Percentiles rank a stretch among this genome's conserved stretches.
Conservation (phyloP, 805 yeast species). For the Isabelozyma rhagii region DNA sequence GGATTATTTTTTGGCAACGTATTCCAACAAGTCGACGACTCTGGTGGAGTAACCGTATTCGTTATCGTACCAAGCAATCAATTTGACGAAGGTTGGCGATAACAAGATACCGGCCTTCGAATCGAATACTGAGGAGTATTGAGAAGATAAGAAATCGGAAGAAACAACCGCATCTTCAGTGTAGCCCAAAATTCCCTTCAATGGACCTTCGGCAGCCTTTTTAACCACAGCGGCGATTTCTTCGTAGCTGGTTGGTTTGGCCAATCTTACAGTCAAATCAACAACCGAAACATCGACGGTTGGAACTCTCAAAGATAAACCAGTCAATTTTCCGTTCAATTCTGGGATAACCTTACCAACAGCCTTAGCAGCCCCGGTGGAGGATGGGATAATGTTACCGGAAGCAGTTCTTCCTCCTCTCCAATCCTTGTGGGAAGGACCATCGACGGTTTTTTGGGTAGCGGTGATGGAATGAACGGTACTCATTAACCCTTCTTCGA, state of each 20-base stretch:
- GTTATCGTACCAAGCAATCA: constrained; percentile 36
- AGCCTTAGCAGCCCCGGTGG: constrained; percentile 38
- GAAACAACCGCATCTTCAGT: constrained; percentile 35
- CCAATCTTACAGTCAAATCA: constrained; percentile 32
- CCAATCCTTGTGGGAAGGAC: constrained; percentile 39
- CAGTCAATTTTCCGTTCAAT: constrained; percentile 35
- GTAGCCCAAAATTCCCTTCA: constrained; percentile 34
- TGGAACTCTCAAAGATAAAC: constrained; percentile 35
- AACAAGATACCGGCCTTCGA: constrained; percentile 34
- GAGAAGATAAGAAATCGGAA: constrained; percentile 27
- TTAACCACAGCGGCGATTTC: constrained; percentile 30
- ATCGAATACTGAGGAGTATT: constrained; percentile 30
- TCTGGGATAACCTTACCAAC: constrained; percentile 36
- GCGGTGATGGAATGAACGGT: constrained; percentile 37
- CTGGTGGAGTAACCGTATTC: constrained; percentile 36
- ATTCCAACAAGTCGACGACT: constrained; percentile 33
- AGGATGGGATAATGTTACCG: constrained; percentile 34
- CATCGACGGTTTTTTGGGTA: constrained; percentile 35
- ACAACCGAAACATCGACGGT: constrained; percentile 35
- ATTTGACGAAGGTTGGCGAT: constrained; percentile 33
- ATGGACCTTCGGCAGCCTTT: constrained; percentile 28
- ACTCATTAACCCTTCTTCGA: constrained; percentile 36
- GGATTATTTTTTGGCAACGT: constrained; percentile 17
- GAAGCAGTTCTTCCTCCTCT: constrained; percentile 38
- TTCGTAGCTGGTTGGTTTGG: constrained; percentile 28